These are phyloP conservation scores for Eucalyptus cloeziana DNA, from an alignment of 345 rosid genomes.

Conservation along the genomic window DNA sequence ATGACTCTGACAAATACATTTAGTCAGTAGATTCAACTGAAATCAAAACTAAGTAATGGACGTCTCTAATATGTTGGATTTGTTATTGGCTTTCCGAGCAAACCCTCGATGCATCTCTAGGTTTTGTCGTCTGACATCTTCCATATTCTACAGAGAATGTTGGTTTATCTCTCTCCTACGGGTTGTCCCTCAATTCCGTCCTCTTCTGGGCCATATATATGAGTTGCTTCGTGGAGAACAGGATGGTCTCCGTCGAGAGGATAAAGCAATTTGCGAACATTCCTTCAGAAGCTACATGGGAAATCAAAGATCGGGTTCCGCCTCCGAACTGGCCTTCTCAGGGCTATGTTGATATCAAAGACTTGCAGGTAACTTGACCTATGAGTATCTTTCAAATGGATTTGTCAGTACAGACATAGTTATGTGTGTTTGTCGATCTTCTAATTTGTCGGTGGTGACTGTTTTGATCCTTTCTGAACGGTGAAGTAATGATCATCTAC, in stretches of 20 bases:
- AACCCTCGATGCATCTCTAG: background rate
- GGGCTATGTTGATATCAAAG: slow-evolving; percentile 64
- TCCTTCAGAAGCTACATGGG: slow-evolving; percentile 74
- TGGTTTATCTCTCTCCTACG: slow-evolving; percentile 86
- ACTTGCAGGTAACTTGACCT: slow-evolving; percentile 52
- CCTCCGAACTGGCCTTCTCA: slow-evolving; percentile 70
- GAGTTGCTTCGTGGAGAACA: slow-evolving; percentile 89
- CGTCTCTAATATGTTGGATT: background rate
- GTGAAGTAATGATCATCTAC: background rate
- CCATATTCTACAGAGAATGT: slow-evolving; percentile 49
- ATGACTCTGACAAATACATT: background rate
- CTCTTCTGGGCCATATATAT: slow-evolving; percentile 66
- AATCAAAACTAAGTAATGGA: background rate
- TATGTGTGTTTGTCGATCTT: background rate
- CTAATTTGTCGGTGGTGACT: background rate
- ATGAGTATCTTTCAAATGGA: background rate
- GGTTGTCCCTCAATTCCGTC: slow-evolving; percentile 73
- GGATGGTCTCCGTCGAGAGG: slow-evolving; percentile 93
- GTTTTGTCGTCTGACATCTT: background rate
- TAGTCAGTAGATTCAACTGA: background rate
- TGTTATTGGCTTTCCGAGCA: background rate
- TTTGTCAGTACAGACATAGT: background rate
- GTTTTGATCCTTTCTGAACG: background rate
- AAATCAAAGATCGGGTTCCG: slow-evolving; percentile 38
- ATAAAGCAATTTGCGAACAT: slow-evolving; percentile 81